These are phyloP conservation scores for Rhodotorula sp. DNA, from an alignment of 1,284 basidiomycete genomes.

Conservation along the genomic window DNA sequence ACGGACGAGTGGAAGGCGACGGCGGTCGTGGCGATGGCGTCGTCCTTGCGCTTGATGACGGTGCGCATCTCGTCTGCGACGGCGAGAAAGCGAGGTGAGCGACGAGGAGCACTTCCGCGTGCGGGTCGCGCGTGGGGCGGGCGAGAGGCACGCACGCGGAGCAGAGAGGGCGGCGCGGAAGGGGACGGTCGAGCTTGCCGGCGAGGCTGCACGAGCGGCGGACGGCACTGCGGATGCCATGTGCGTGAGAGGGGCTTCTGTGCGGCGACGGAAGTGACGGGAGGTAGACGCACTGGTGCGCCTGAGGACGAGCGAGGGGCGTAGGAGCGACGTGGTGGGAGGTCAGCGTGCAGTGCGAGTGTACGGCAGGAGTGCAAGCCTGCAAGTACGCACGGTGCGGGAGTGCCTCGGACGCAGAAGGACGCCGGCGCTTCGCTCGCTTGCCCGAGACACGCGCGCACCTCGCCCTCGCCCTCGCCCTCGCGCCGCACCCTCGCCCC, in stretches of 20 bases:
- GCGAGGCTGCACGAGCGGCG: slow-evolving; percentile 1
- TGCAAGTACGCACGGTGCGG: background rate
- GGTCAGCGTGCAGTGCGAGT: background rate
- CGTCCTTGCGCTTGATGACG: slow-evolving; percentile 32
- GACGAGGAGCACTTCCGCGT: too few species aligned
- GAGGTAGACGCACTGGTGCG: slow-evolving; percentile 16
- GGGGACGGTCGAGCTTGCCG: slow-evolving; percentile 9
- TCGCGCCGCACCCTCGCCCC: background rate
- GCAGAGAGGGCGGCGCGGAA: slow-evolving; percentile 24
- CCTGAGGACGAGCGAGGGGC: background rate
- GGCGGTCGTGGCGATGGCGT: slow-evolving; percentile 25
- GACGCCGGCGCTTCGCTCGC: background rate
- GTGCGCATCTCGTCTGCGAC: slow-evolving; percentile 30
- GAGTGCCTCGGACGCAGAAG: background rate
- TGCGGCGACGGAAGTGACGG: background rate
- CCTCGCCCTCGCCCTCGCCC: background rate
- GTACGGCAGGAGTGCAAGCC: background rate
- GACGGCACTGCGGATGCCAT: slow-evolving; percentile 9
- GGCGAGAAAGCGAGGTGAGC: background rate
- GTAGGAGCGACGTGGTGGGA: slow-evolving; percentile 15
- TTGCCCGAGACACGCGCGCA: background rate
- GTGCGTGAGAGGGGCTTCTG: background rate
- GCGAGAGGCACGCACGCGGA: slow-evolving; percentile 16
- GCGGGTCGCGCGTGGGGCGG: background rate
- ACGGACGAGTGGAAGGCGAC: slow-evolving; percentile 35